Evolutionary conservation across 2,329 filamentous ascomycete genomes (phyloP).

Genomic region (Phialemonium atrogriseum): DNA sequence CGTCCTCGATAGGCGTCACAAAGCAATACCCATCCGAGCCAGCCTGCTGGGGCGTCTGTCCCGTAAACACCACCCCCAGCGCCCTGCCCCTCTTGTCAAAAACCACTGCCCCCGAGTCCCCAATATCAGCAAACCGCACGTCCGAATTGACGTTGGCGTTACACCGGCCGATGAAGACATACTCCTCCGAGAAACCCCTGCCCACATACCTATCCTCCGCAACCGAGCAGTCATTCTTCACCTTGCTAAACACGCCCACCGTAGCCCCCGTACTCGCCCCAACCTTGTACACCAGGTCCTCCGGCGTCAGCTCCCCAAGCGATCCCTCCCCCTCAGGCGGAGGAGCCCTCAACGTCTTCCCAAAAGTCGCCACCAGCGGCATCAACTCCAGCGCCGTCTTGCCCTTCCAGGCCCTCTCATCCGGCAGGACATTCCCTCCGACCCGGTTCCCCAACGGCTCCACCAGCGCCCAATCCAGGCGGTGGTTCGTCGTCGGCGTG

Average conservation of each 20-base stretch:
- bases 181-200: conserved; percentile 1
- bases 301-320: not conserved
- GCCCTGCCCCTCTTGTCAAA: not conserved
- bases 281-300: conserved; percentile 1
- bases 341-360: conserved; percentile 3
- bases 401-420: not conserved
- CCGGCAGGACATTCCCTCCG: conserved; percentile 2
- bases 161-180: not conserved
- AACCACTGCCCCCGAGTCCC: conserved; percentile 1
- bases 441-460: conserved; percentile 1
- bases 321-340: not conserved
- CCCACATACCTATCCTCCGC: not conserved
- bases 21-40: not conserved
- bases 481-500: conserved; percentile 1
- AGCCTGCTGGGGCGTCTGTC: conserved; percentile 1
- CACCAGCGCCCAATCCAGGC: conserved; percentile 5
- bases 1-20: conserved; percentile 2
- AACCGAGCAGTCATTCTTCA: not conserved
- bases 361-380: too few relatives aligned
- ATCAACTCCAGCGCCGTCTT: too few relatives aligned
- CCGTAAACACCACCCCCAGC: conserved; percentile 2
- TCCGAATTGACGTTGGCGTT: not conserved
- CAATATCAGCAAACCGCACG: not conserved
- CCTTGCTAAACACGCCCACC: not conserved
- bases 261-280: conserved; percentile 2